Evolutionary conservation across 1,284 basidiomycete genomes (phyloP), one percentile per base, ranked within the genome.

Genomic region (Mycena sp.): DNA sequence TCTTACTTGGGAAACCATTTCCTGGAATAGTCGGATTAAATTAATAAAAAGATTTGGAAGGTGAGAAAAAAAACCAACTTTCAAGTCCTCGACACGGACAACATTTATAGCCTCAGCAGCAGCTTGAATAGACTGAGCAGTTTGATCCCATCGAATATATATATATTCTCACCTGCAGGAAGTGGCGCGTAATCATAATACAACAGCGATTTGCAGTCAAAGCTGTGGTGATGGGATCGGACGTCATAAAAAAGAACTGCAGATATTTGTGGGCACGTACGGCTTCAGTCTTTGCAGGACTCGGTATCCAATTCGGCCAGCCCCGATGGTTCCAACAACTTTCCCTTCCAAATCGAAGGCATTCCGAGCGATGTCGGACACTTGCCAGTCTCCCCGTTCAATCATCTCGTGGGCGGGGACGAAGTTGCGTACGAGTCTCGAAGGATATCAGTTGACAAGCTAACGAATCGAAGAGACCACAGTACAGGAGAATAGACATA

Each of bases 131-230:
- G 21, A 17, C 51, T 41, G 10, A 25, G 25, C n/a, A 37, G 55
- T 54, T 29, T 58, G 45, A n/a, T 21, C 23, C 43, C 19, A 28
- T 41, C 35, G n/a, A 57, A 38, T 50, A 17, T n/a, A 1, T 29
- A 30, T n/a, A 30, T 29, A 26, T 28, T 10, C 12, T 29, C 19
- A 64, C 74, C 84, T 67, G 81, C 82, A n/a, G 94, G 92, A 48
- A 97, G 87, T 63, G 90, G 81, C 25, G 87, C 83, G 79, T 98
- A 98, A 82, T 98, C 96, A 78, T 92, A 98, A 86, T 96, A 98
- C 58, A 97, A 79, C 52, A 98, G 87, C 76, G 97, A 94, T 78
- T 96, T 96, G 84, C 87, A 88, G 81, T 95, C 85, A 81, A 99
- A 98, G 23, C 65, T 67, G 21, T 32, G 21, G n/a, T n/a, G n/a